Evolutionary conservation across 2,329 filamentous ascomycete genomes (phyloP), one percentile per base, ranked within the genome.

Genomic region (Triangularia setosa): DNA sequence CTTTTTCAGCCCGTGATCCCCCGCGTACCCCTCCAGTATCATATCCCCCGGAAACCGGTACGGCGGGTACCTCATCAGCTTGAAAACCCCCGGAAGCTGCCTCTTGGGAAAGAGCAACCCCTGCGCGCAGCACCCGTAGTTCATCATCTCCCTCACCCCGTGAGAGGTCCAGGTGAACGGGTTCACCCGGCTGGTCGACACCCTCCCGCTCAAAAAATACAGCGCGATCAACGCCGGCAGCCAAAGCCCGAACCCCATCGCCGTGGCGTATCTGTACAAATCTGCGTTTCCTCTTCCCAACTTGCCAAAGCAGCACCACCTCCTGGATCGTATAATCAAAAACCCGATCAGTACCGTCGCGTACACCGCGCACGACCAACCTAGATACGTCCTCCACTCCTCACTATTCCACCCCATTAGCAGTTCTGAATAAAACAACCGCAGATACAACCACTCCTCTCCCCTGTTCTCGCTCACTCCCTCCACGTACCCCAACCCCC

Each of bases 401-500:
- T 78, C 75, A 14, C 69, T 70, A 61, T 78, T 78, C 76, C 77
- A 78, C 4, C 76, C 75, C 71, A 78, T 75, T 12, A 75, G 71
- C 1, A 74, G 67, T 63, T 78, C 76, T 4, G 76, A 76, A 66
- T 78, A 78, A 67, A 78, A 78, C 27, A 78, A 67, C 0, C 76
- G 74, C 1, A 78, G 66, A 62, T 78, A 78, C 33, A 77, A 63
- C 76, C 76, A 77, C 61, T 74, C 72, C 16, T 54, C 30, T 16
- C 30, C 27, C 14, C 28, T 58, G 16, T n/a, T 69, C 25, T 65
- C 64, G 8, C 69, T 56, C 12, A 59, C 58, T 7, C 68, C 63
- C 64, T 77, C 75, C 27, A 77, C 69, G 5, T 73, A 62, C 0
- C 64, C 63, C 0, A 78, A 62, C 1, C 72, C 76, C 23, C 62